Percentiles rank a stretch among this genome's conserved stretches.
Evolutionary conservation across 2,329 filamentous ascomycete genomes (phyloP).

Genomic region (Lachnellula subtilissima): DNA sequence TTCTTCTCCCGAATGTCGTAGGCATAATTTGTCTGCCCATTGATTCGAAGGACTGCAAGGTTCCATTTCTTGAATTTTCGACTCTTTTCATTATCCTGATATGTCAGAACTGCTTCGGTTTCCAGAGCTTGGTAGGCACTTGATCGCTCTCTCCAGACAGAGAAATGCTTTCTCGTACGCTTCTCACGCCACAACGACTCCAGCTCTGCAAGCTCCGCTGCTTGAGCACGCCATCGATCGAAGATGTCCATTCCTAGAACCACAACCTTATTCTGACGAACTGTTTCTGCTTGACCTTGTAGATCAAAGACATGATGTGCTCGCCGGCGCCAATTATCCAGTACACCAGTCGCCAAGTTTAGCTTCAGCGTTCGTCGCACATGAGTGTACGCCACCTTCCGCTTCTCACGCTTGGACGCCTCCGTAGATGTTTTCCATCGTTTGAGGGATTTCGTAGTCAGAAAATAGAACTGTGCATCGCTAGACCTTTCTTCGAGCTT

Average conservation of each 20-base stretch:
- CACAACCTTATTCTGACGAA: slow-evolving; percentile 22
- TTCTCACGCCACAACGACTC: slow-evolving; percentile 21
- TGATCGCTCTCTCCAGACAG: slow-evolving; percentile 24
- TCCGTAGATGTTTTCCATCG: slow-evolving; percentile 29
- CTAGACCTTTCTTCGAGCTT: slow-evolving; percentile 22
- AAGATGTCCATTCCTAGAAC: slow-evolving; percentile 28
- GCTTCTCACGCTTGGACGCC: slow-evolving; percentile 26
- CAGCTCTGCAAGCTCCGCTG: slow-evolving; percentile 25
- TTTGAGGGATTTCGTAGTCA: slow-evolving; percentile 24
- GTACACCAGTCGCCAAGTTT: slow-evolving; percentile 23
- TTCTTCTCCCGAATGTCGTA: slow-evolving; percentile 30
- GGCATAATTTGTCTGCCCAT: slow-evolving; percentile 25
- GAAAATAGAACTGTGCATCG: slow-evolving; percentile 30
- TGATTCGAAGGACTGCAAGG: slow-evolving; percentile 24
- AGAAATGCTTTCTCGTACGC: slow-evolving; percentile 23
- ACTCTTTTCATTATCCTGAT: slow-evolving; percentile 25
- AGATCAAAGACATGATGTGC: slow-evolving; percentile 22
- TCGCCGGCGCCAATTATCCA: slow-evolving; percentile 24
- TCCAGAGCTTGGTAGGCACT: slow-evolving; percentile 21
- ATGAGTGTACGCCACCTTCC: slow-evolving; percentile 27
- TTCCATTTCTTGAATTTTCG: slow-evolving; percentile 30
- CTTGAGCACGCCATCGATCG: slow-evolving; percentile 28
- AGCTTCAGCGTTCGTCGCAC: slow-evolving; percentile 29
- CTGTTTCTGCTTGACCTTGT: slow-evolving; percentile 25
- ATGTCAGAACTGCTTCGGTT: slow-evolving; percentile 25